These are phyloP conservation scores for Lachancea meyersii DNA, from an alignment of 805 yeast genomes.

Conservation along the genomic window DNA sequence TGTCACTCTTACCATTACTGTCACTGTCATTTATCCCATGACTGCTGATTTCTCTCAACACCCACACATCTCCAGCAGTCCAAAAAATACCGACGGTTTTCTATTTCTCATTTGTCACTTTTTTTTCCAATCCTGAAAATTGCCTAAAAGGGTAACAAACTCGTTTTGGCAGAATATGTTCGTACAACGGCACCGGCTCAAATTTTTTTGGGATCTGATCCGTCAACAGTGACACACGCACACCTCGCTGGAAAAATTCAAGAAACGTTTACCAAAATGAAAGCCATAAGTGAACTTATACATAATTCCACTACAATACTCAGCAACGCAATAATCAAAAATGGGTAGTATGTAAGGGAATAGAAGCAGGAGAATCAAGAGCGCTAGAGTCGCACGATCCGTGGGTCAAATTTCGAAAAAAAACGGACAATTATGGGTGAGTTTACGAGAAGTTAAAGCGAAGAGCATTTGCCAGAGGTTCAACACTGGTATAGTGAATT, in stretches of 20 bases:
- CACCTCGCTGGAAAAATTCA: background rate
- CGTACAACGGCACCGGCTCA: background rate
- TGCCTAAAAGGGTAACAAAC: background rate
- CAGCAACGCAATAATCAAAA: constrained; percentile 35
- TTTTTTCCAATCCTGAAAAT: no score
- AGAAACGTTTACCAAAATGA: background rate
- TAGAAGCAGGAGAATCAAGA: background rate
- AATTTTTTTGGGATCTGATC: background rate
- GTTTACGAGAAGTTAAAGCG: background rate
- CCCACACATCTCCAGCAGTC: background rate
- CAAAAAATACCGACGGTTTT: no score
- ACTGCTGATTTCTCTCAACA: background rate
- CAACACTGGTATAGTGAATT: no score
- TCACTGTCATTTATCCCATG: background rate
- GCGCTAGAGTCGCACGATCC: background rate
- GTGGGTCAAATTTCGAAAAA: background rate
- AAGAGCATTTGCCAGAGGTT: no score
- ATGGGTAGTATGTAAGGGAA: constrained; percentile 65
- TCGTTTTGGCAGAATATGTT: no score
- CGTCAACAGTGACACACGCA: background rate
- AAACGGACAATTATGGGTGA: background rate
- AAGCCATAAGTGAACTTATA: background rate
- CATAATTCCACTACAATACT: constrained; percentile 15
- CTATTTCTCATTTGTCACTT: no score
- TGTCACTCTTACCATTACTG: background rate